Conservation (phyloP, 1,139 yeast species). For the Tardiomyces blankii region DNA sequence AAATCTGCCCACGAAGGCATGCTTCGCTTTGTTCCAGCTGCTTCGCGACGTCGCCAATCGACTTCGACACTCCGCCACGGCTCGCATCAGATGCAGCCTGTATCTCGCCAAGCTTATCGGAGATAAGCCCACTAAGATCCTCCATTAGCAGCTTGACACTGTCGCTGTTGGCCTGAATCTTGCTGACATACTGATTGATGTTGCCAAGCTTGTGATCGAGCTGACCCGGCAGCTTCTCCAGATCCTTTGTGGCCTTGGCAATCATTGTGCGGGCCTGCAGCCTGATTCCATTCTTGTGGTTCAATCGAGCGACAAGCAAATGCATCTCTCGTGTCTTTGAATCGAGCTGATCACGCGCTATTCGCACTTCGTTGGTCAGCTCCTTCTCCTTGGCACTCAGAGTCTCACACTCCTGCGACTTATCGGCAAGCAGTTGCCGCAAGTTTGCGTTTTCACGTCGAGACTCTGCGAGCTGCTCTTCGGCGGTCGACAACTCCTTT, state of each 20-base stretch:
- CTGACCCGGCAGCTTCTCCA: background rate
- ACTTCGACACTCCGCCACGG: background rate
- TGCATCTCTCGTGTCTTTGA: background rate
- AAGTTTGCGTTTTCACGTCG: background rate
- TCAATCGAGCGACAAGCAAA: background rate
- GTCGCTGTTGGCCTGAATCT: background rate
- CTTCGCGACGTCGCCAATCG: background rate
- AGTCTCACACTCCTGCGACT: background rate
- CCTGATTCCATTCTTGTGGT: background rate
- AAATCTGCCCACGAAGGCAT: background rate
- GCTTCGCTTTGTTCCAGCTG: background rate
- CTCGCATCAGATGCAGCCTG: background rate
- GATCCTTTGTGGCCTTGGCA: background rate
- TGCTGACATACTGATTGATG: background rate
- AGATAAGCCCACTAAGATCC: background rate
- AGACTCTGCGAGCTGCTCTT: background rate
- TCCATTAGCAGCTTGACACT: background rate
- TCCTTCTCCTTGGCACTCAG: background rate
- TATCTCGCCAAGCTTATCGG: background rate
- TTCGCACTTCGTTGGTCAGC: background rate
- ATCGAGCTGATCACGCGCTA: background rate
- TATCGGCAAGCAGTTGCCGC: background rate
- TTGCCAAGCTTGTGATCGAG: background rate
- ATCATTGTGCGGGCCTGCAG: background rate
- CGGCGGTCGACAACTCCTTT: background rate